Conservation (phyloP, 352 stramenopile species). For the Phytopythium delawarense region DNA sequence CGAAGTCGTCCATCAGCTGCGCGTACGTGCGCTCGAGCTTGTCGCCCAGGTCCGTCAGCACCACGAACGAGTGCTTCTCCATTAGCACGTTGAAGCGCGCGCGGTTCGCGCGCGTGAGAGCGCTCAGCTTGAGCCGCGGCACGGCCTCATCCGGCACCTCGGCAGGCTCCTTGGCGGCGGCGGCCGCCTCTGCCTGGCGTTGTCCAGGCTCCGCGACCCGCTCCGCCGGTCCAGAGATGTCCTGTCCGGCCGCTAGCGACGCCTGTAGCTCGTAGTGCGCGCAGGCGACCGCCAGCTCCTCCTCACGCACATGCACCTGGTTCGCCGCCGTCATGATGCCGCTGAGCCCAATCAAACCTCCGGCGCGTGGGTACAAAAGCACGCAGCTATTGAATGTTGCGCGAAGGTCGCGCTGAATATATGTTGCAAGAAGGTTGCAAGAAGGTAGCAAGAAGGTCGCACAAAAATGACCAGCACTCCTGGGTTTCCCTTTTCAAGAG, state of each 20-base stretch:
- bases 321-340: not conserved
- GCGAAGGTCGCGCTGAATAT: not conserved
- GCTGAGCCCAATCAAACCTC: not conserved
- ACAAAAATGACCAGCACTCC: not conserved
- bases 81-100: conserved; percentile 43
- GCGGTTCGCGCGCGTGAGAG: conserved; percentile 49
- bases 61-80: conserved; percentile 56
- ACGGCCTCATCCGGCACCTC: conserved; percentile 12
- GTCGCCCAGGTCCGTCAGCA: conserved; percentile 49
- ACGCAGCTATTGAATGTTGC: not conserved
- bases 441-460: not conserved
- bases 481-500: not conserved
- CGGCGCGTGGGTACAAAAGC: conserved; percentile 1
- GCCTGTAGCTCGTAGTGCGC: conserved; percentile 3
- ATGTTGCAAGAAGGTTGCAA: not conserved
- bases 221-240: not conserved
- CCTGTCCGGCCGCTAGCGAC: not conserved
- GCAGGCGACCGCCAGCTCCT: conserved; percentile 3
- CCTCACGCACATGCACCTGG: not conserved
- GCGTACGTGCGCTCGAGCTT: conserved; percentile 31
- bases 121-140: conserved; percentile 33
- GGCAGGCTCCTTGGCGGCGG: not conserved
- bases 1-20: conserved; percentile 32
- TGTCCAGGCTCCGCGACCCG: not conserved
- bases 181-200: not conserved